Evolutionary conservation across 2,329 filamentous ascomycete species (phyloP).

Genomic region (Pseudogymnoascus pannorum): DNA sequence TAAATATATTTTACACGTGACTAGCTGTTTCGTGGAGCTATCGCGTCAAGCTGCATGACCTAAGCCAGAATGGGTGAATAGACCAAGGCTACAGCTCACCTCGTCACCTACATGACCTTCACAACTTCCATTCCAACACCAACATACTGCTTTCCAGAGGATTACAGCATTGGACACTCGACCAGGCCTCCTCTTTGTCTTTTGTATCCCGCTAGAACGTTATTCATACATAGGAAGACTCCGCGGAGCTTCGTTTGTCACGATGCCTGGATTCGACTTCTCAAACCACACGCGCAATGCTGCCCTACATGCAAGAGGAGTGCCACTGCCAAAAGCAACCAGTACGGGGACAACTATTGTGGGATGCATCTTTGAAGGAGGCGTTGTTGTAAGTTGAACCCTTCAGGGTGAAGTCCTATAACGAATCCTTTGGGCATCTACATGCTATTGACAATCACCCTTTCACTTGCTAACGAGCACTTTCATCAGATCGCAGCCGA

Average conservation of each 20-base stretch:
- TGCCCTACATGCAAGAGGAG: constrained; percentile 86
- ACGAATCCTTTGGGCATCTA: not conserved
- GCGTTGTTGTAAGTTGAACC: constrained; percentile 68
- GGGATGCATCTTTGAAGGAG: constrained; percentile 91
- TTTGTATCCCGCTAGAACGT: not conserved
- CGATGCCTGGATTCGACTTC: constrained; percentile 97
- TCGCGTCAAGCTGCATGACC: constrained; percentile 4
- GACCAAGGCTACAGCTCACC: constrained; percentile 34
- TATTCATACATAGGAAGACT: constrained; percentile 4
- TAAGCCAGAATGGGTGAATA: constrained; percentile 16
- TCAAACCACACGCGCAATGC: constrained; percentile 99
- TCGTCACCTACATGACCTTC: constrained; percentile 42
- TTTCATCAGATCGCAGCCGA: constrained; percentile 79
- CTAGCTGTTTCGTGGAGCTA: constrained; percentile 2
- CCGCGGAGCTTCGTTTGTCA: constrained; percentile 28
- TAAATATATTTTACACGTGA: constrained; percentile 8
- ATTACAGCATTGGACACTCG: constrained; percentile 14
- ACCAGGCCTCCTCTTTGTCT: constrained; percentile 1
- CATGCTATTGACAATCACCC: not conserved
- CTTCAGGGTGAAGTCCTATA: not conserved
- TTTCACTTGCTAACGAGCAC: constrained; percentile 17
- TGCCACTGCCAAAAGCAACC: constrained; percentile 93
- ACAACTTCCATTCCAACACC: constrained; percentile 18
- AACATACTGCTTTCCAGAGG: constrained; percentile 19
- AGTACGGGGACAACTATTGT: constrained; percentile 99